These are phyloP conservation scores for Ocimum tenuiflorum DNA, from an alignment of 257 asterid genomes.

Conservation along the genomic window DNA sequence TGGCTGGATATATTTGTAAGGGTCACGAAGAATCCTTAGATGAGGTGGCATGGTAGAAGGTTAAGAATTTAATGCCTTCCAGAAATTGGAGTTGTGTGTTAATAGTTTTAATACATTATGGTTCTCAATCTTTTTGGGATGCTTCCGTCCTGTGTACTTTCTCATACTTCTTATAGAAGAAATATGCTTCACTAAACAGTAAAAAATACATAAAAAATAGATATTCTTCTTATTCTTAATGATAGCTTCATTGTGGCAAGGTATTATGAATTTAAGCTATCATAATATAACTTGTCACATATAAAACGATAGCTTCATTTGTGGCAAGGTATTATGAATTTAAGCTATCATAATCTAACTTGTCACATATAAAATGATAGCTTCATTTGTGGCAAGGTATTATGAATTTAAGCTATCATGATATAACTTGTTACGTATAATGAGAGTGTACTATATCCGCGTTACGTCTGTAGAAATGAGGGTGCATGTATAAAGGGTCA, in stretches of 20 bases:
- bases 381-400: not conserved
- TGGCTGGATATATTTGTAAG: not conserved
- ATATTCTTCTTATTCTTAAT: not conserved
- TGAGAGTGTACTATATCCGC: too few relatives aligned
- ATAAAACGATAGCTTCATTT: conserved; percentile 2
- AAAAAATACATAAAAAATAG: not conserved
- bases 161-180: not conserved
- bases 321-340: not conserved
- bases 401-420: not conserved
- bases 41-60: not conserved
- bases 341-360: not conserved
- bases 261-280: not conserved
- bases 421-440: not conserved
- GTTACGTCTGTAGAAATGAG: conserved; percentile 7
- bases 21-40: not conserved
- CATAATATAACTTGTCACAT: not conserved
- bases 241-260: not conserved
- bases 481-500: conserved; percentile 1
- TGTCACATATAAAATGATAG: conserved; percentile 4
- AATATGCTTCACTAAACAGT: not conserved
- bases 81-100: not conserved
- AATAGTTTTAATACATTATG: not conserved
- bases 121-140: not conserved
- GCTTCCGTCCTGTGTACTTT: not conserved
- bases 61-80: not conserved